A percentile compares a stretch with the other conserved stretches of the same genome.
These are phyloP conservation scores for Blastobotrys terrestris DNA, from an alignment of 805 yeast genomes.

Conservation along the genomic window DNA sequence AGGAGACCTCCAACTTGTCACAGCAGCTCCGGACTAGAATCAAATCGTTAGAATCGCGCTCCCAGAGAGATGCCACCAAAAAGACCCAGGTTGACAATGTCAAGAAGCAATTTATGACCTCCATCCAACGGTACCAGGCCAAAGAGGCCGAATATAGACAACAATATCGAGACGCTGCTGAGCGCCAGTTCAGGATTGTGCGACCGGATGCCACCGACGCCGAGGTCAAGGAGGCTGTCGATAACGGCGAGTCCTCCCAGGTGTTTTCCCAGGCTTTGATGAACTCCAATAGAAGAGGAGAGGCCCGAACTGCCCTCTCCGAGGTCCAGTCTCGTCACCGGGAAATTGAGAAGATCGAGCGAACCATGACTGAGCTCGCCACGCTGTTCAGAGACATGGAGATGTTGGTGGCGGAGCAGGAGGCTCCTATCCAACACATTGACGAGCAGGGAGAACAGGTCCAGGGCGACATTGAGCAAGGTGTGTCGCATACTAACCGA, in stretches of 20 bases:
- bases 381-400: constrained; percentile 96
- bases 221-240: constrained; percentile 80
- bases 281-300: constrained; percentile 40
- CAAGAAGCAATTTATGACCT: constrained; percentile 75
- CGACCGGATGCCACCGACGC: constrained; percentile 50
- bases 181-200: constrained; percentile 82
- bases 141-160: constrained; percentile 83
- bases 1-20: constrained; percentile 77
- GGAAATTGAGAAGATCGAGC: constrained; percentile 89
- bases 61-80: constrained; percentile 59
- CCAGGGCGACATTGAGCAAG: constrained; percentile 86
- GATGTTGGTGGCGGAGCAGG: constrained; percentile 92
- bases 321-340: constrained; percentile 96
- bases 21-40: constrained; percentile 67
- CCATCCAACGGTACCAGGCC: constrained; percentile 80
- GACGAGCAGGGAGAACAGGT: constrained; percentile 78
- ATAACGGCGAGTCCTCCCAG: constrained; percentile 77
- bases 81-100: constrained; percentile 86
- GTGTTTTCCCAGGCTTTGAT: constrained; percentile 80
- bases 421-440: constrained; percentile 74
- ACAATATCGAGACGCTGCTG: constrained; percentile 80
- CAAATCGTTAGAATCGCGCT: constrained; percentile 60
- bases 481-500: constrained; percentile 86
- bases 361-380: constrained; percentile 91
- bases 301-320: constrained; percentile 89